Evolutionary conservation across 1,284 basidiomycete species (phyloP).

Genomic region (Sporisorium graminicola): DNA sequence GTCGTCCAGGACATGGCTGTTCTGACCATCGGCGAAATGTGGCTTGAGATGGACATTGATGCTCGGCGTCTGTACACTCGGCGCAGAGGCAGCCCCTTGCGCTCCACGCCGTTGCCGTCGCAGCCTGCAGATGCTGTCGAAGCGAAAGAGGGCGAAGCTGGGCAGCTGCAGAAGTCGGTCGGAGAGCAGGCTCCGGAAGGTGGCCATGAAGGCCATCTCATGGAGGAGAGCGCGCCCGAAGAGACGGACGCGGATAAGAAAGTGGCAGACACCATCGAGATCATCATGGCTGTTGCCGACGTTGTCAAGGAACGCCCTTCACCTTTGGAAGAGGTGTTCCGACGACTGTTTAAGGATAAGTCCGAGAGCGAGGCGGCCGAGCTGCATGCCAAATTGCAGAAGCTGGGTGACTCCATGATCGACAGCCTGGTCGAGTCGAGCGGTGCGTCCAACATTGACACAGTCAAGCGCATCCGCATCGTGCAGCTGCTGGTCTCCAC

Average conservation of each 20-base stretch:
- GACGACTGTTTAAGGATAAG: constrained; percentile 71
- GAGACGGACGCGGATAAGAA: constrained; percentile 32
- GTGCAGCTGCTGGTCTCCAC: constrained; percentile 84
- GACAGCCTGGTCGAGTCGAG: constrained; percentile 87
- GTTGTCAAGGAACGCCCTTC: constrained; percentile 84
- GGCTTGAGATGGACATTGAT: constrained; percentile 75
- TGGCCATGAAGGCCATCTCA: background rate
- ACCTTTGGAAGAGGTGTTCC: constrained; percentile 84
- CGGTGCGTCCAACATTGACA: constrained; percentile 73
- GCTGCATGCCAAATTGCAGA: constrained; percentile 77
- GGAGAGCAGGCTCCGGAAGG: background rate
- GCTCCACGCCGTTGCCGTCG: constrained; percentile 3
- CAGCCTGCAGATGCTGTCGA: constrained; percentile 8
- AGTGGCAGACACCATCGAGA: constrained; percentile 74
- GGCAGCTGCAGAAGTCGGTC: background rate
- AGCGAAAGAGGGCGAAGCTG: constrained; percentile 1
- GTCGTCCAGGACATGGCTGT: constrained; percentile 86
- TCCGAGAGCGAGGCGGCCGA: constrained; percentile 58
- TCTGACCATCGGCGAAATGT: constrained; percentile 87
- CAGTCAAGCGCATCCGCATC: constrained; percentile 76
- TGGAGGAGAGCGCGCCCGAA: constrained; percentile 11
- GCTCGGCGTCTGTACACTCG: constrained; percentile 26
- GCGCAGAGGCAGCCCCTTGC: constrained; percentile 25
- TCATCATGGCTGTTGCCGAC: constrained; percentile 86
- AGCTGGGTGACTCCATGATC: constrained; percentile 85